Conservation (phyloP, 2,329 filamentous ascomycete genomes). For the Biscogniauxia marginata region DNA sequence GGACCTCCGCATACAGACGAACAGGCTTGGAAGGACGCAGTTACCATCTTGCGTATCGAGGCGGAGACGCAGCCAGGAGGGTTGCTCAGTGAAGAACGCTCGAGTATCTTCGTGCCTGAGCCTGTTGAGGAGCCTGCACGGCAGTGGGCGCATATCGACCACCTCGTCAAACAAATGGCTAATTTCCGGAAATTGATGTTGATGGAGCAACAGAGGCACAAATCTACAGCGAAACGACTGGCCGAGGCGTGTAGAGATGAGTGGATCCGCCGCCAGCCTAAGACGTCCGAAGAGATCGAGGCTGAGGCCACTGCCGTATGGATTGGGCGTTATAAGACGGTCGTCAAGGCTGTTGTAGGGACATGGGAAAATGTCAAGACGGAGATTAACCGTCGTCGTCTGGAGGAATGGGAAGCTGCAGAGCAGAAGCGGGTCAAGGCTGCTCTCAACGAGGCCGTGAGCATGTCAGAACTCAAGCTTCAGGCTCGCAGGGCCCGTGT, state of each 20-base stretch:
- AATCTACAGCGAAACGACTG: conserved; percentile 71
- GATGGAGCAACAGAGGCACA: conserved; percentile 76
- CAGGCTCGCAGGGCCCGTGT: conserved; percentile 56
- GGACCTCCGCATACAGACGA: conserved; percentile 58
- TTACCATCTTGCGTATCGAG: conserved; percentile 66
- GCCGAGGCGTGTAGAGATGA: conserved; percentile 76
- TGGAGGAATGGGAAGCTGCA: conserved; percentile 63
- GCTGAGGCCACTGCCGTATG: conserved; percentile 70
- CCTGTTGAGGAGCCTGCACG: conserved; percentile 68
- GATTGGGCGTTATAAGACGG: conserved; percentile 67
- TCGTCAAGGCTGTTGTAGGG: conserved; percentile 57
- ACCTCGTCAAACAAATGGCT: conserved; percentile 74
- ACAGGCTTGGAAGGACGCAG: conserved; percentile 66
- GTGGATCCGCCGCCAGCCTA: conserved; percentile 72
- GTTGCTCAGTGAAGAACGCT: conserved; percentile 67
- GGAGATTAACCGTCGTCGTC: conserved; percentile 59
- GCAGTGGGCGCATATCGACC: conserved; percentile 85
- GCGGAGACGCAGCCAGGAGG: conserved; percentile 73
- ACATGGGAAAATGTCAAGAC: conserved; percentile 65
- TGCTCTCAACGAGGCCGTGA: conserved; percentile 72
- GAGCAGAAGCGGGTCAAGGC: conserved; percentile 64
- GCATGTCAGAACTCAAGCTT: conserved; percentile 66
- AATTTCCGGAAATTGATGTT: conserved; percentile 80
- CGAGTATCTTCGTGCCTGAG: conserved; percentile 72
- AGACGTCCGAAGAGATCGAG: conserved; percentile 77